Conservation (phyloP, 2,329 filamentous ascomycete species). For the Pseudogymnoascus sp. region DNA sequence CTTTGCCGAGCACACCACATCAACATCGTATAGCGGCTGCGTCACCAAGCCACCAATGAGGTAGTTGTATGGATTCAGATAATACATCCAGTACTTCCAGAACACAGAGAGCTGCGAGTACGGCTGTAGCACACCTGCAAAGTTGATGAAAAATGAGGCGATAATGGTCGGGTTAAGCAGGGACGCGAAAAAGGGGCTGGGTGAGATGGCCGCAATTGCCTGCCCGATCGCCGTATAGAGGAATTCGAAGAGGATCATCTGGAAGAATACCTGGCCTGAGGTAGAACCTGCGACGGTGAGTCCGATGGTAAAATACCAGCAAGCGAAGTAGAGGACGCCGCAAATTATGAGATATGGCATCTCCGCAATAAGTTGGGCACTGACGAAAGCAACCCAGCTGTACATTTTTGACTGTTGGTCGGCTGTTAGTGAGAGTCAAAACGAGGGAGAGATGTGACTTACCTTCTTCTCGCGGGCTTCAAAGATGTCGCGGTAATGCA, state of each 20-base stretch:
- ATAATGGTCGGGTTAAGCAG: slow-evolving; percentile 52
- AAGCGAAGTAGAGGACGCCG: slow-evolving; percentile 40
- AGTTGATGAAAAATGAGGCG: slow-evolving; percentile 56
- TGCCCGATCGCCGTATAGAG: slow-evolving; percentile 56
- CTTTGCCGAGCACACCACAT: slow-evolving; percentile 39
- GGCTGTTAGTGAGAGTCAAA: not conserved
- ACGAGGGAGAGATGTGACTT: not conserved
- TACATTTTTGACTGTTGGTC: slow-evolving; percentile 57
- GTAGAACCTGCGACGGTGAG: slow-evolving; percentile 19
- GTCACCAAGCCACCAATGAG: slow-evolving; percentile 50
- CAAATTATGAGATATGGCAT: slow-evolving; percentile 40
- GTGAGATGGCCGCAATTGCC: slow-evolving; percentile 55
- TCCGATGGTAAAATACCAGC: slow-evolving; percentile 55
- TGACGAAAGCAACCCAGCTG: slow-evolving; percentile 53
- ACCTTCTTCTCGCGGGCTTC: slow-evolving; percentile 41
- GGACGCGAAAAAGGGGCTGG: slow-evolving; percentile 53
- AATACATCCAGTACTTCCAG: slow-evolving; percentile 54
- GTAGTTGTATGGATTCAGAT: slow-evolving; percentile 57
- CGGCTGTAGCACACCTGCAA: slow-evolving; percentile 70
- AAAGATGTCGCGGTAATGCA: slow-evolving; percentile 50
- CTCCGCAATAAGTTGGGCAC: slow-evolving; percentile 43
- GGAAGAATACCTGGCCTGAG: slow-evolving; percentile 46
- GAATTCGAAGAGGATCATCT: slow-evolving; percentile 56
- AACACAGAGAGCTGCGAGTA: slow-evolving; percentile 56
- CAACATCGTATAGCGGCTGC: slow-evolving; percentile 42